Conservation (phyloP, 768 basidiomycete species). For the Collybia sp. region DNA sequence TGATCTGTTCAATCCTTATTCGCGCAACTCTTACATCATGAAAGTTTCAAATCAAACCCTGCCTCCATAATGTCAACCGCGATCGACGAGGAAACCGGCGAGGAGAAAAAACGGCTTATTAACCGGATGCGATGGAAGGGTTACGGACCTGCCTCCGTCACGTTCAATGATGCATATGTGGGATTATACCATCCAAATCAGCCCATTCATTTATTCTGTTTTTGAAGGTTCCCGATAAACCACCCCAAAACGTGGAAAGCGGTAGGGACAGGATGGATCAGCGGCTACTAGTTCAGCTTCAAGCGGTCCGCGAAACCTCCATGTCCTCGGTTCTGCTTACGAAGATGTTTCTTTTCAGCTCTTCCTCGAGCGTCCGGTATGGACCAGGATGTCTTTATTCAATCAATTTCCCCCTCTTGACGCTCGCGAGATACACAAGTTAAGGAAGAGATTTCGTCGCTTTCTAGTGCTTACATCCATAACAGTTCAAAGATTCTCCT, state of each 20-base stretch:
- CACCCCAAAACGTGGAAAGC: conserved; percentile 58
- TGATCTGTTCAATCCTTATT: conserved; percentile 5
- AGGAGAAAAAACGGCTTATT: conserved; percentile 79
- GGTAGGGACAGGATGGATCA: conserved; percentile 51
- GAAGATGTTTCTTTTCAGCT: conserved; percentile 35
- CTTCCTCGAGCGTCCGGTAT: conserved; percentile 75
- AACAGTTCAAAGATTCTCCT: conserved; percentile 76
- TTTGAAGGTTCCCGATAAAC: conserved; percentile 60
- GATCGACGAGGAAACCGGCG: conserved; percentile 71
- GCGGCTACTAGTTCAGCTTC: conserved; percentile 47
- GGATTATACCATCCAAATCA: conserved; percentile 6
- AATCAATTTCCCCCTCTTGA: conserved; percentile 75
- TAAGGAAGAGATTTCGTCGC: too few species aligned
- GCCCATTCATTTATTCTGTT: neutral
- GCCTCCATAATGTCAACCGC: conserved; percentile 66
- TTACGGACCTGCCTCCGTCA: conserved; percentile 67
- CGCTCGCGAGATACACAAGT: conserved; percentile 61
- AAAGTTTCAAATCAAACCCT: conserved; percentile 73
- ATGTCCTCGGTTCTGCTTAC: neutral
- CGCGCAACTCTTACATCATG: neutral
- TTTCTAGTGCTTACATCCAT: neutral
- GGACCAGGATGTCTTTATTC: conserved; percentile 83
- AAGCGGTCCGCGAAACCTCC: conserved; percentile 35
- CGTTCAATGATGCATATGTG: conserved; percentile 59
- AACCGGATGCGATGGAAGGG: conserved; percentile 87